phyloP scores from a whole-genome alignment of 176 grass and related monocot genomes.

The Avena atlantica region DNA sequence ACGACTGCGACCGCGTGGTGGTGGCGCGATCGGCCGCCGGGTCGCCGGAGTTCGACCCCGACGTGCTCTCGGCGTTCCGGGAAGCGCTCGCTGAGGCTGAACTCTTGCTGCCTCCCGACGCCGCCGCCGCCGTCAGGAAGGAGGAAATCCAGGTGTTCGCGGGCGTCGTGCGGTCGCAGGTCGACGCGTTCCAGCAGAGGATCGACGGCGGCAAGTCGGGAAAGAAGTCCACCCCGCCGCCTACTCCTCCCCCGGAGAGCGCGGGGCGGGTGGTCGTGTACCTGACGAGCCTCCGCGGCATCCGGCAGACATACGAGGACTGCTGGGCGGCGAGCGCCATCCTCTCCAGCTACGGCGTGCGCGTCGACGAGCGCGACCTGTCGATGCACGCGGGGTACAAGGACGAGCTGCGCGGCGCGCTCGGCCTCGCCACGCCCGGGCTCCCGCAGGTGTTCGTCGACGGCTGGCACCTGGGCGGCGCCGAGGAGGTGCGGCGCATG shows the following conservation, averaged over 20 bases:
- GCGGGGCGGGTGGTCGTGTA: constrained; percentile 67
- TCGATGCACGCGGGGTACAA: constrained; percentile 87
- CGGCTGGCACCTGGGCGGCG: constrained; percentile 63
- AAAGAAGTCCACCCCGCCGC: not conserved
- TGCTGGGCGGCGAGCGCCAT: constrained; percentile 60
- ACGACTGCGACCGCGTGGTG: not conserved
- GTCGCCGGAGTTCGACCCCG: constrained; percentile 57
- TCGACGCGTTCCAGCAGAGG: constrained; percentile 62
- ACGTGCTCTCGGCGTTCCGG: constrained; percentile 55
- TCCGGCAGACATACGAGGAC: constrained; percentile 83
- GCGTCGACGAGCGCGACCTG: constrained; percentile 85
- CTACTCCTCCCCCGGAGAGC: constrained; percentile 49
- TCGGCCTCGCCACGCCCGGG: not conserved
- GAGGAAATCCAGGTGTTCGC: constrained; percentile 51
- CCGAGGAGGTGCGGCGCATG: constrained; percentile 66
- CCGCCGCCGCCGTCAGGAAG: not conserved
- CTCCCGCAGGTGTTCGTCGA: constrained; percentile 80
- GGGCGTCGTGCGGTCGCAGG: constrained; percentile 63
- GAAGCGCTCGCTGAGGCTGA: constrained; percentile 52
- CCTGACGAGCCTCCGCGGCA: constrained; percentile 83
- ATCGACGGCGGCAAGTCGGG: constrained; percentile 56
- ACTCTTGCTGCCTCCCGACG: not conserved
- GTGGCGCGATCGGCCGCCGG: not conserved
- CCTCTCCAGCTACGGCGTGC: constrained; percentile 67
- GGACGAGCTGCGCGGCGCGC: constrained; percentile 67